Percentiles rank a stretch among this genome's conserved stretches.
Evolutionary conservation across 176 grass and related monocot species (phyloP).

Genomic region (Zea luxurians): DNA sequence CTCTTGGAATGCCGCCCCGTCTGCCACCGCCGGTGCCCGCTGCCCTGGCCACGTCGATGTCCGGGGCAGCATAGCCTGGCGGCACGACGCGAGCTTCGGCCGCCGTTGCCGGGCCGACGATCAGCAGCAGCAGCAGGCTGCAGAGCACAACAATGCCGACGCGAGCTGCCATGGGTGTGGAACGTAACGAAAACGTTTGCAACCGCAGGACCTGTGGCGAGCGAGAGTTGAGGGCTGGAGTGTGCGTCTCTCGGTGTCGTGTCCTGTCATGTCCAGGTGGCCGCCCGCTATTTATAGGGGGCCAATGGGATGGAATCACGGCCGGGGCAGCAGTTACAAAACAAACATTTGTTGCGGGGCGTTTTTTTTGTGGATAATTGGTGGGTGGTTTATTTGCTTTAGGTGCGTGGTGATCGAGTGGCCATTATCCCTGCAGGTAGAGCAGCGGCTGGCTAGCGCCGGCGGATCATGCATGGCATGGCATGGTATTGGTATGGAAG

Average conservation of each 20-base stretch:
- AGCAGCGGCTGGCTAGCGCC: background rate
- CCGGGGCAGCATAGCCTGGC: background rate
- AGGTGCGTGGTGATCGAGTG: constrained; percentile 28
- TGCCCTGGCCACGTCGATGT: background rate
- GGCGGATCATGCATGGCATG: background rate
- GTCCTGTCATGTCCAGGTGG: constrained; percentile 27
- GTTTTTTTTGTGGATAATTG: constrained; percentile 36
- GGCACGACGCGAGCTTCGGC: constrained; percentile 11
- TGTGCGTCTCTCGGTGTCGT: background rate
- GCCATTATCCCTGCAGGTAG: constrained; percentile 22
- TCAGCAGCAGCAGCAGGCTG: constrained; percentile 19
- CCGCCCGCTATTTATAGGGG: constrained; percentile 35
- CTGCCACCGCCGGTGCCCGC: background rate
- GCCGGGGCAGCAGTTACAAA: constrained; percentile 32
- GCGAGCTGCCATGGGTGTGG: constrained; percentile 37
- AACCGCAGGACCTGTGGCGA: background rate
- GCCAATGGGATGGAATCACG: background rate
- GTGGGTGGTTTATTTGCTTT: constrained; percentile 6
- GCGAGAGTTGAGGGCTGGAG: background rate
- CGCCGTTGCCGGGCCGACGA: constrained; percentile 32
- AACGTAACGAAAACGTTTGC: background rate
- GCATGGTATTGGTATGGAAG: background rate
- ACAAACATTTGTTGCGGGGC: constrained; percentile 7
- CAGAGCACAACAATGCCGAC: constrained; percentile 39
- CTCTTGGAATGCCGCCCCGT: constrained; percentile 13